Percentiles rank a stretch among this genome's conserved stretches.
phyloP scores from a whole-genome alignment of 257 asterid genomes.

The Solanum rostratum region DNA sequence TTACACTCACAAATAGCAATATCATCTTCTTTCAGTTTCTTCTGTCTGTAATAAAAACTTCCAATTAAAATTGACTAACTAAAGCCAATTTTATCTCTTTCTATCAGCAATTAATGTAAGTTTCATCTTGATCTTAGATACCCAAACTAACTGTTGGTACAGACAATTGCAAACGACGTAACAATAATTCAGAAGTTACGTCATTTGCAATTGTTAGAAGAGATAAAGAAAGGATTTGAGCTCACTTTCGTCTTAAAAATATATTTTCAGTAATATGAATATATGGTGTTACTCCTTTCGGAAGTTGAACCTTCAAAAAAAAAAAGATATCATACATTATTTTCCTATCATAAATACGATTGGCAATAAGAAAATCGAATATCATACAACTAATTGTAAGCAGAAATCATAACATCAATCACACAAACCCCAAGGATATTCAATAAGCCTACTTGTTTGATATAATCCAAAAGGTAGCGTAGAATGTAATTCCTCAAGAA shows the following conservation, averaged over 20 bases:
- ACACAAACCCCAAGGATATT: background rate
- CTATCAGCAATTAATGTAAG: background rate
- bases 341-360: background rate
- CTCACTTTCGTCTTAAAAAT: conserved; percentile 50
- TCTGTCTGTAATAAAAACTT: conserved; percentile 26
- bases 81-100: background rate
- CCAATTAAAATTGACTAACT: background rate
- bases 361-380: background rate
- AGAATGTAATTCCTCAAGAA: no score
- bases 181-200: background rate
- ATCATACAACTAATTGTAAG: background rate
- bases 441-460: background rate
- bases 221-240: conserved; percentile 2
- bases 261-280: conserved; percentile 46
- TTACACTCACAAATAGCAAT: conserved; percentile 74
- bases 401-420: background rate
- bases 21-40: conserved; percentile 67
- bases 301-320: conserved; percentile 38
- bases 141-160: background rate
- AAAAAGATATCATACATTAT: background rate
- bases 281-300: conserved; percentile 44
- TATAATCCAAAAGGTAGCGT: no score
- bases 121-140: background rate
- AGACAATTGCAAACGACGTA: background rate
- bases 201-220: no score